phyloP scores from a whole-genome alignment of 2,329 filamentous ascomycete species.

The Neopestalotiopsis sp. region DNA sequence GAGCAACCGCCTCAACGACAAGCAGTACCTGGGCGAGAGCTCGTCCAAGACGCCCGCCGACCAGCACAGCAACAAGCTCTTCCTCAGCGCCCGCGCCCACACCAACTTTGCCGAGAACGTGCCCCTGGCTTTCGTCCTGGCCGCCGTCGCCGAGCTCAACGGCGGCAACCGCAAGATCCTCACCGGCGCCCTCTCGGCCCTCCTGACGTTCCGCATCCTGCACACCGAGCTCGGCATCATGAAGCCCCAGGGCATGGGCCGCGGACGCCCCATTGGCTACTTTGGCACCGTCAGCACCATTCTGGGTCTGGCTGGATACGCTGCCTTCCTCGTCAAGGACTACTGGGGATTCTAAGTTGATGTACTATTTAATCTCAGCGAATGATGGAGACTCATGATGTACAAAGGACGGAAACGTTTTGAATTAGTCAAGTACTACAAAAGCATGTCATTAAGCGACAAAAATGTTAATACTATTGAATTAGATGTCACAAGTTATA shows the following conservation, averaged over 20 bases:
- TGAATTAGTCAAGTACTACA: not conserved
- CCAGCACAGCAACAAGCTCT: constrained; percentile 28
- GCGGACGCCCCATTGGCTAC: constrained; percentile 36
- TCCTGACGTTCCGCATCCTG: constrained; percentile 34
- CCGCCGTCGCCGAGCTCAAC: constrained; percentile 38
- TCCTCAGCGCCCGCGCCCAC: constrained; percentile 33
- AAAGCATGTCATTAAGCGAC: constrained; percentile 1
- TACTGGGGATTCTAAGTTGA: constrained; percentile 30
- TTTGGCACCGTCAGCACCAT: constrained; percentile 34
- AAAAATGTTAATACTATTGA: not conserved
- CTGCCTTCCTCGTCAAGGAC: constrained; percentile 33
- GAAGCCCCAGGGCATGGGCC: constrained; percentile 25
- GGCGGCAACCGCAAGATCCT: constrained; percentile 34
- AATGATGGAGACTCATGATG: not conserved
- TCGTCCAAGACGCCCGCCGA: constrained; percentile 24
- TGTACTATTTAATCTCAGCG: not conserved
- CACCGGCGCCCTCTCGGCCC: constrained; percentile 28
- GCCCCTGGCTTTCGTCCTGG: constrained; percentile 36
- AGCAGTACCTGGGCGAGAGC: constrained; percentile 35
- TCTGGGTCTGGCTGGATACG: constrained; percentile 34
- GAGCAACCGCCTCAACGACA: constrained; percentile 30
- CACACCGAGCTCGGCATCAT: constrained; percentile 36
- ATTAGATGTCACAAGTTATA: not conserved
- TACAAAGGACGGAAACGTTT: not conserved
- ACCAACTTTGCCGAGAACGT: constrained; percentile 40